Percentiles rank a stretch among this genome's conserved stretches.
Conservation (phyloP, 73 alveolate species). For the Breviolum minutum region DNA sequence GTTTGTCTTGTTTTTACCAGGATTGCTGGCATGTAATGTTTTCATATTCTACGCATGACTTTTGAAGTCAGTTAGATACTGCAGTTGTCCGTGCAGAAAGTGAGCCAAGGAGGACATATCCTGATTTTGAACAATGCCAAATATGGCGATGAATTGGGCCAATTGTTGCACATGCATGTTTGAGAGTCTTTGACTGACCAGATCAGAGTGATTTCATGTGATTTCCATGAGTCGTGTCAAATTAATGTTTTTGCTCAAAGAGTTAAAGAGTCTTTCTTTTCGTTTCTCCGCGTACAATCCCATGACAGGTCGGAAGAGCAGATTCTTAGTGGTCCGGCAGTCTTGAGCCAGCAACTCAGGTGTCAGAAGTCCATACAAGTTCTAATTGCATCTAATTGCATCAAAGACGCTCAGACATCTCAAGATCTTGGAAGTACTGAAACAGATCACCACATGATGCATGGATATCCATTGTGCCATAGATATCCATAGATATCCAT, state of each 20-base stretch:
- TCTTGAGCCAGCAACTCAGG: slow-evolving; percentile 30
- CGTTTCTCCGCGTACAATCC: background rate
- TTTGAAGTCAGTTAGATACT: too few relatives aligned
- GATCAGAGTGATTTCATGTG: background rate
- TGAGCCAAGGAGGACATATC: slow-evolving; percentile 31
- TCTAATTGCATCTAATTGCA: too few relatives aligned
- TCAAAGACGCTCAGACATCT: background rate
- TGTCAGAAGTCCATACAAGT: too few relatives aligned
- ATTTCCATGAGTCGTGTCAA: background rate
- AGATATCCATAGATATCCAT: background rate
- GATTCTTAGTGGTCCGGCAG: slow-evolving; percentile 79
- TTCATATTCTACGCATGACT: too few relatives aligned
- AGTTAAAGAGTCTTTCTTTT: too few relatives aligned
- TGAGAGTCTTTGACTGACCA: background rate
- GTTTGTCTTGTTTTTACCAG: too few relatives aligned
- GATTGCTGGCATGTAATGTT: too few relatives aligned
- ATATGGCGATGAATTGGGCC: slow-evolving; percentile 86
- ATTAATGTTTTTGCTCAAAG: too few relatives aligned
- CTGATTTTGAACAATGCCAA: slow-evolving; percentile 83
- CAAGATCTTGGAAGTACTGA: too few relatives aligned
- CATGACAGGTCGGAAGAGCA: slow-evolving; percentile 74
- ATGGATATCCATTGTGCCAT: background rate
- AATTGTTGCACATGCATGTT: background rate
- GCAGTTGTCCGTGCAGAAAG: too few relatives aligned
- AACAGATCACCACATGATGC: too few relatives aligned